Base-by-base conservation (phyloP, 2,329 filamentous ascomycete genomes). In the Shiraia sp. region DNA sequence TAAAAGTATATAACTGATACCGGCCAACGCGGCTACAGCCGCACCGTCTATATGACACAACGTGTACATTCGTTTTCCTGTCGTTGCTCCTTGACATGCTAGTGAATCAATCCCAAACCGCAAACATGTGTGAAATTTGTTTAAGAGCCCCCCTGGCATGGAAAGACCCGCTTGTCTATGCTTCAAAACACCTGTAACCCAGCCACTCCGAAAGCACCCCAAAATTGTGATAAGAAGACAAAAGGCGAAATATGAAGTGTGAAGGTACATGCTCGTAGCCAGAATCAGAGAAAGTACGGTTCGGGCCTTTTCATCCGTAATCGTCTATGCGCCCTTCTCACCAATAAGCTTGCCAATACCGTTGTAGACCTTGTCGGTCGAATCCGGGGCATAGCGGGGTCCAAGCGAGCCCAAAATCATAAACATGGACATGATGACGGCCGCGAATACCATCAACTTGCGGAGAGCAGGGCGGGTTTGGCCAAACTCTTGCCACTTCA, bases 401-500 rank as follows among this genome's bases (percentile, higher is more conserved):
- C 63, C 69, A 36, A 77, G 65, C 14, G 72, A 72, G 34, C 72
- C 82, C 42, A 95, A 80, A 14, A 95, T 70, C 53, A 88, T 69
- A 70, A 93, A 85, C 55, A 92, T 71, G 37, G 80, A 72, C 51
- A 87, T 70, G 43, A 88, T 67, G 14, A 80, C 78, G 17, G 79
- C 71, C 36, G 77, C 80, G 47, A 92, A 81, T 56, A 93, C 76
- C 50, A 89, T 75, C 37, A 91, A 70, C 75, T 92, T 91, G 74
- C 90, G 87, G 61, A 88, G 77, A 32, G 84, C 80, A 10, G 91
- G 91, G 65, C 86, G 86, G 53, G 79, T 79, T 59, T 82, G 82
- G 44, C 90, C 90, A 57, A 93, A 90, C 63, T 96, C 90, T 36
- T 87, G 86, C 90, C 90, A 95, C 47, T 85, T 81, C 66, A 90